Conservation (phyloP, 78 protist genomes). For the Creolimax fragrantissima region DNA sequence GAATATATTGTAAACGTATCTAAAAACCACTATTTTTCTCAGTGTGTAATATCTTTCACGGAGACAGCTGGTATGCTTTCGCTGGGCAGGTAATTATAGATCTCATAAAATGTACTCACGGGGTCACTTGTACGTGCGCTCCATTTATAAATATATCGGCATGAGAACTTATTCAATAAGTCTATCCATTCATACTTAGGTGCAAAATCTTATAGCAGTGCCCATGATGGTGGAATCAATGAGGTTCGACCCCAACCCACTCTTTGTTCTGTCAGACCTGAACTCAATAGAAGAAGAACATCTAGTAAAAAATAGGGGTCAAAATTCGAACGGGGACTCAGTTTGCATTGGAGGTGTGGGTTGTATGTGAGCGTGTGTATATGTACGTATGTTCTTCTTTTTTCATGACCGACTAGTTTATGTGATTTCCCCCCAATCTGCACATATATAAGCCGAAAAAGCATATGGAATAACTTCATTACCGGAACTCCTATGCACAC, state of each 20-base stretch:
- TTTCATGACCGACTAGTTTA: no score
- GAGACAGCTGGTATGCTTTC: no score
- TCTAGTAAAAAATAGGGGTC: not conserved
- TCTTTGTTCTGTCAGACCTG: not conserved
- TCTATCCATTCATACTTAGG: no score
- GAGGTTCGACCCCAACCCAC: not conserved
- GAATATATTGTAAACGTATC: no score
- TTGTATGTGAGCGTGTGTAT: not conserved
- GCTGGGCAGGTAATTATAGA: no score
- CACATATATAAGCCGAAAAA: not conserved
- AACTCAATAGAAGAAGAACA: not conserved
- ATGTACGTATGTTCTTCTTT: not conserved
- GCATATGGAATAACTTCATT: not conserved
- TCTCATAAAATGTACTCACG: no score
- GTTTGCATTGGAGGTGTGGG: not conserved
- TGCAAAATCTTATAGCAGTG: constrained; percentile 5
- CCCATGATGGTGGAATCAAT: not conserved
- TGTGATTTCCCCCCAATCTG: no score
- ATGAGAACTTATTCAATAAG: no score
- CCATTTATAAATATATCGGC: no score
- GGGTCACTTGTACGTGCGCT: no score
- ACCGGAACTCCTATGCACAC: not conserved
- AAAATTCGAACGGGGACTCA: not conserved
- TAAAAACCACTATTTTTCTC: no score
- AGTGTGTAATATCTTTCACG: no score